phyloP scores from a whole-genome alignment of 371 early-diverging fungal species.

The Mucor plumbeus region DNA sequence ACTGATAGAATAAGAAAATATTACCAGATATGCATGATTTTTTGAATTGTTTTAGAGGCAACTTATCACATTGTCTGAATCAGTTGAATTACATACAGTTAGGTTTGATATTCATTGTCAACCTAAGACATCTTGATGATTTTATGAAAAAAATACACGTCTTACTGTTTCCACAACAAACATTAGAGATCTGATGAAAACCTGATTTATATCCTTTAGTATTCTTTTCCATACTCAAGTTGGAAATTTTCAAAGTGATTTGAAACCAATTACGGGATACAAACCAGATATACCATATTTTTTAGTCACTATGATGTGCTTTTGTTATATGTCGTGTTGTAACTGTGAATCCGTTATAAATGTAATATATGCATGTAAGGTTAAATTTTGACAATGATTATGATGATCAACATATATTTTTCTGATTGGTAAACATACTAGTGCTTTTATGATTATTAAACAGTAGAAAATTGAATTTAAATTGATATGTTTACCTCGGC shows the following conservation, averaged over 20 bases:
- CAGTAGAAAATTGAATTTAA: too few relatives aligned
- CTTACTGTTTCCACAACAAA: not conserved
- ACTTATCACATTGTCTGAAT: too few relatives aligned
- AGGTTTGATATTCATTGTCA: not conserved
- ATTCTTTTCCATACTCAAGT: not conserved
- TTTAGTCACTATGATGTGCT: not conserved
- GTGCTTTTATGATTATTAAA: too few relatives aligned
- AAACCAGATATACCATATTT: not conserved
- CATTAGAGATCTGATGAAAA: not conserved
- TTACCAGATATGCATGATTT: too few relatives aligned
- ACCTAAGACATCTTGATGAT: not conserved
- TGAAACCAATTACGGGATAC: not conserved
- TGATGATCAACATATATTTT: too few relatives aligned
- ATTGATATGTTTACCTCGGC: too few relatives aligned
- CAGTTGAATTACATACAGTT: too few relatives aligned
- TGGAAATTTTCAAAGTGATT: not conserved
- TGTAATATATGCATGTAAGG: too few relatives aligned
- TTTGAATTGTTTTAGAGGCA: too few relatives aligned
- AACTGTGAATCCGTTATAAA: not conserved
- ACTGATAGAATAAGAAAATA: too few relatives aligned
- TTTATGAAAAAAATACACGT: not conserved
- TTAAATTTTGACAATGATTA: too few relatives aligned
- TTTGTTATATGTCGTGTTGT: not conserved
- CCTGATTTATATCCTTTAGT: not conserved
- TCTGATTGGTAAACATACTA: too few relatives aligned